phyloP scores from a whole-genome alignment of 495 filamentous ascomycete species.

The Trichoderma orchidacearum region DNA sequence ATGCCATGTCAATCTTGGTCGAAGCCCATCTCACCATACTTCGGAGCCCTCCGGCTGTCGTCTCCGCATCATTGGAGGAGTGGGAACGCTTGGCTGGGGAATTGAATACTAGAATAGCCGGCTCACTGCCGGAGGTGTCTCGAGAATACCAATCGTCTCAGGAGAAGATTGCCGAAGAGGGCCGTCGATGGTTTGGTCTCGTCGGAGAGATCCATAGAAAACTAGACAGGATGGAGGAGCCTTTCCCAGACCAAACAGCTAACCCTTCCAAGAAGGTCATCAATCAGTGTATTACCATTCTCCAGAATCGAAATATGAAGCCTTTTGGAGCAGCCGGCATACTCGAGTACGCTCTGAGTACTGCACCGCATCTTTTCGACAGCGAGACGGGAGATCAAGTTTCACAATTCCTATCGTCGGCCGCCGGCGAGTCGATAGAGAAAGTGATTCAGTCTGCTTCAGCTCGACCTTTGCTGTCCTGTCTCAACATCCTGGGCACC shows the following conservation, averaged over 20 bases:
- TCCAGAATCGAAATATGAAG: slow-evolving; percentile 54
- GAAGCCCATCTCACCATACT: slow-evolving; percentile 5
- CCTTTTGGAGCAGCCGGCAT: slow-evolving; percentile 65
- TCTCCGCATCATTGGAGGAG: slow-evolving; percentile 19
- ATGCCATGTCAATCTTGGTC: slow-evolving; percentile 14
- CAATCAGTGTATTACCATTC: slow-evolving; percentile 7
- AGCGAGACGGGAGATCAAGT: slow-evolving; percentile 3
- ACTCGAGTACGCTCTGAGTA: slow-evolving; percentile 30
- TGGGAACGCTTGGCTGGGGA: slow-evolving; percentile 42
- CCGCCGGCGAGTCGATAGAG: slow-evolving; percentile 8
- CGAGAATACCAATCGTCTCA: slow-evolving; percentile 62
- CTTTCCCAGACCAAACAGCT: slow-evolving; percentile 4
- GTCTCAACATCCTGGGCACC: slow-evolving; percentile 14
- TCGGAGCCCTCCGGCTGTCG: slow-evolving; percentile 14
- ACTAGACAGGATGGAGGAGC: neutral
- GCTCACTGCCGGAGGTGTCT: slow-evolving; percentile 65
- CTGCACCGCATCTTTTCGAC: slow-evolving; percentile 15
- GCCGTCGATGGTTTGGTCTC: slow-evolving; percentile 48
- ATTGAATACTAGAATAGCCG: slow-evolving; percentile 47
- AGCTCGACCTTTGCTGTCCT: slow-evolving; percentile 13
- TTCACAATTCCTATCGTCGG: slow-evolving; percentile 8
- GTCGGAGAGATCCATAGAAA: slow-evolving; percentile 25
- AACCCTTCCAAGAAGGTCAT: slow-evolving; percentile 3
- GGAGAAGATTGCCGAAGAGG: slow-evolving; percentile 43
- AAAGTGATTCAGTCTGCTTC: slow-evolving; percentile 21